Base-by-base conservation (phyloP, 2,329 filamentous ascomycete genomes). In the Aureobasidium sp. region DNA sequence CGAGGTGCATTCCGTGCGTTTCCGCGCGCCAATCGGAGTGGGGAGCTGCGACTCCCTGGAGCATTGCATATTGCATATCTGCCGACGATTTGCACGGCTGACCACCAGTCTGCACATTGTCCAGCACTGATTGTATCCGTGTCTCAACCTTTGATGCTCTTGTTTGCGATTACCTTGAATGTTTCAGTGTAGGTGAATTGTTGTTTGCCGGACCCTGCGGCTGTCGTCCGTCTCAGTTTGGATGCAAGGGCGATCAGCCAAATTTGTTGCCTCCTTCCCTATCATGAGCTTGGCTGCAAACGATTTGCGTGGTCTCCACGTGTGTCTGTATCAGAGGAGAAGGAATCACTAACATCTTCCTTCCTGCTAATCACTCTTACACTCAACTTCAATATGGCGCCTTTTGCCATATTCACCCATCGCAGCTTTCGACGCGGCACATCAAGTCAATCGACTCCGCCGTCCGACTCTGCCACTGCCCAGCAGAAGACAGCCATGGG, bases 191-290 rank as follows among this genome's bases (percentile, higher is more conserved):
- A 16, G 36, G 47, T 62, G 27, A 23, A 53, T 43, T n/a, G 36
- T 31, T 33, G 59, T 62, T 62, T 53, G 47, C 40, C 23, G 47
- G n/a, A n/a, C n/a, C n/a, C n/a, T n/a, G n/a, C n/a, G n/a, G 58
- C 7, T 31, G n/a, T 62, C 38, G n/a, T 27, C 20, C 50, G 29
- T 38, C 40, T 47, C 15, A 2, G 29, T 38, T 20, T n/a, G 31
- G 29, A 64, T 38, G 60, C 60, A 64, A 64, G 60, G 60, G 60
- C 60, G 60, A 55, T 36, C 29, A 42, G 48, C 59, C 47, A 51
- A 42, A 53, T 62, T 53, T 25, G 9, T 18, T 53, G n/a, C 48
- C 27, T 51, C 48, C 60, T 64, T 54, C 48, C 50, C 50, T 51
- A 62, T 33, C 60, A 64, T 54, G 60, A 62, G 38, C 47, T 53